Evolutionary conservation across 257 asterid genomes (phyloP).

Genomic region (Cynanchum wilfordii): DNA sequence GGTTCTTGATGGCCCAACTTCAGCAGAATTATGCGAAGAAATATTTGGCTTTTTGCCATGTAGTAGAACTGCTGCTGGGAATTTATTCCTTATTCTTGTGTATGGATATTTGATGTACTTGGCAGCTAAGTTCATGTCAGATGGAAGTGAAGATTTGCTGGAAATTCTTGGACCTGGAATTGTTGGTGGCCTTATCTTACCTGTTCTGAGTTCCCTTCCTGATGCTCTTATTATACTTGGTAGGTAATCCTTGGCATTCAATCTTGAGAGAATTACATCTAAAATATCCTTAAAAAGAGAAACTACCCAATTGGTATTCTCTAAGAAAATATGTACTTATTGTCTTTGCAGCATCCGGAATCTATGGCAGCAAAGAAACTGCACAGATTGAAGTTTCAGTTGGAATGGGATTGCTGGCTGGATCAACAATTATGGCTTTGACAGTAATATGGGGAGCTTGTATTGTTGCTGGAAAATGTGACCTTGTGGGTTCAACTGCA

Average conservation of each 20-base stretch:
- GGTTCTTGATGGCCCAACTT: constrained; percentile 17
- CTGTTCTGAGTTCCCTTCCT: constrained; percentile 51
- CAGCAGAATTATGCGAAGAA: constrained; percentile 33
- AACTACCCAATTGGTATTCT: too few relatives aligned
- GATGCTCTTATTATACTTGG: constrained; percentile 56
- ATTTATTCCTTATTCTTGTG: constrained; percentile 44
- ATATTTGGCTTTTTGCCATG: constrained; percentile 57
- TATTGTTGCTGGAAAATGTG: constrained; percentile 48
- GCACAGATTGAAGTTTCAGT: constrained; percentile 51
- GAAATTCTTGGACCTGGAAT: constrained; percentile 53
- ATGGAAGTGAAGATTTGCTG: constrained; percentile 52
- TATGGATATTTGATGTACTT: constrained; percentile 42
- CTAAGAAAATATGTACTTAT: background rate
- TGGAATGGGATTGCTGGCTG: constrained; percentile 65
- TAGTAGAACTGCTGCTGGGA: constrained; percentile 43
- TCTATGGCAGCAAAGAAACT: constrained; percentile 38
- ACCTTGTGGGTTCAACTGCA: constrained; percentile 21
- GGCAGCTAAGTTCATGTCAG: constrained; percentile 41
- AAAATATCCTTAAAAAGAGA: too few relatives aligned
- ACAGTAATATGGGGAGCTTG: constrained; percentile 59
- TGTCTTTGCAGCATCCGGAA: constrained; percentile 33
- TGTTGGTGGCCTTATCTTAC: constrained; percentile 59
- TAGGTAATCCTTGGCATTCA: constrained; percentile 4
- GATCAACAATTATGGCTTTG: constrained; percentile 55
- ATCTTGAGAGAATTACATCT: background rate